These are phyloP conservation scores for Botrytis byssoidea DNA, from an alignment of 2,329 filamentous ascomycete genomes.

Conservation along the genomic window DNA sequence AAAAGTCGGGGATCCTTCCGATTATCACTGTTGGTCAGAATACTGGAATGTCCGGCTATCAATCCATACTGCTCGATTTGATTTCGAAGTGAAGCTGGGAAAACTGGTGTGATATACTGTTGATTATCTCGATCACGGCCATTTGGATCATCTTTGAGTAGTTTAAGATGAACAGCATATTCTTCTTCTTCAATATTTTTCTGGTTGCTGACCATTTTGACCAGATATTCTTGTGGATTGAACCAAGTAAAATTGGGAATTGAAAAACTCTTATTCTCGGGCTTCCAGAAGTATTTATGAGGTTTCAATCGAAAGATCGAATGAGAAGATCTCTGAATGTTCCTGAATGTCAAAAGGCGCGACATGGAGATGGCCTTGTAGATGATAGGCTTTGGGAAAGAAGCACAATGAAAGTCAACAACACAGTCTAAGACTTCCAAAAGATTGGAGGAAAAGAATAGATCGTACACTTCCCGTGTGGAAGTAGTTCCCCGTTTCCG, in stretches of 20 bases:
- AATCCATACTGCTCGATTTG: background rate
- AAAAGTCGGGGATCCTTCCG: conserved; percentile 41
- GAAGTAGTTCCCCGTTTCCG: background rate
- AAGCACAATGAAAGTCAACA: background rate
- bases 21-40: background rate
- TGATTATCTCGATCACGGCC: background rate
- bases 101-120: background rate
- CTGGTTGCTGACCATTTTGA: background rate
- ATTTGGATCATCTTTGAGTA: background rate
- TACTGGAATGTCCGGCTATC: background rate
- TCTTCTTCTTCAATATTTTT: background rate
- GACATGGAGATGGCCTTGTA: background rate
- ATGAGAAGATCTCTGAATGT: background rate
- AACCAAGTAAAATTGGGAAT: background rate
- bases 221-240: background rate
- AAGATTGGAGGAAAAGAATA: background rate
- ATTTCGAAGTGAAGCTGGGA: background rate
- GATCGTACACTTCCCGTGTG: background rate
- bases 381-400: background rate
- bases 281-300: background rate
- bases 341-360: background rate
- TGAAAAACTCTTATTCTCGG: background rate
- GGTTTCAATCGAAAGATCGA: background rate
- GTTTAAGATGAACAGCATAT: background rate
- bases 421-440: background rate